A percentile compares a stretch with the other conserved stretches of the same genome.
Conservation (phyloP, 2,329 filamentous ascomycete genomes). For the Neonectria punicea region DNA sequence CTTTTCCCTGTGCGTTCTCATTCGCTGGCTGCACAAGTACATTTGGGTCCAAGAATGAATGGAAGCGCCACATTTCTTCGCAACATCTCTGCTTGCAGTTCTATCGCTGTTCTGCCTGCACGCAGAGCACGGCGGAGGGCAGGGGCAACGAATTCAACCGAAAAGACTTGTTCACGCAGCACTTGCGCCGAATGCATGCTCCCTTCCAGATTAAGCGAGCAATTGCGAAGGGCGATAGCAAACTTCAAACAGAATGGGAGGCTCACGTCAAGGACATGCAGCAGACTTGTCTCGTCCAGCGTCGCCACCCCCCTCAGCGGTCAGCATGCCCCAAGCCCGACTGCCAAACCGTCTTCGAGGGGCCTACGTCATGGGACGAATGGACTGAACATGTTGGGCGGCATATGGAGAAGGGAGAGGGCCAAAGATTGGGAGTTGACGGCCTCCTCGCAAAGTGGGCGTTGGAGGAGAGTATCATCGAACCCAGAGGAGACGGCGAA, state of each 20-base stretch:
- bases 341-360: slow-evolving; percentile 77
- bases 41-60: slow-evolving; percentile 95
- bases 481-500: slow-evolving; percentile 64
- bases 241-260: slow-evolving; percentile 71
- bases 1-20: slow-evolving; percentile 87
- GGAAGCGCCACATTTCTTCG: slow-evolving; percentile 93
- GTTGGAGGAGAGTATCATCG: slow-evolving; percentile 71
- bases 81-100: slow-evolving; percentile 82
- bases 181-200: slow-evolving; percentile 92
- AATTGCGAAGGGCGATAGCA: slow-evolving; percentile 66
- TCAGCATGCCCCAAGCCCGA: slow-evolving; percentile 78
- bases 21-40: slow-evolving; percentile 85
- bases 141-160: slow-evolving; percentile 84
- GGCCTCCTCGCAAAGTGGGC: slow-evolving; percentile 69
- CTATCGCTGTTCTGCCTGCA: slow-evolving; percentile 72
- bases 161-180: slow-evolving; percentile 95
- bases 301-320: slow-evolving; percentile 75
- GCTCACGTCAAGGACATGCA: slow-evolving; percentile 76
- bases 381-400: slow-evolving; percentile 92
- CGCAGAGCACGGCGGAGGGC: slow-evolving; percentile 62
- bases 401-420: slow-evolving; percentile 83
- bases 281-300: slow-evolving; percentile 75
- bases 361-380: slow-evolving; percentile 82
- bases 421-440: slow-evolving; percentile 66
- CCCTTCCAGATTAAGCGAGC: slow-evolving; percentile 71